Percentiles rank a stretch among this genome's conserved stretches.
Evolutionary conservation across 805 yeast species (phyloP).

Genomic region (Candida quercuum): DNA sequence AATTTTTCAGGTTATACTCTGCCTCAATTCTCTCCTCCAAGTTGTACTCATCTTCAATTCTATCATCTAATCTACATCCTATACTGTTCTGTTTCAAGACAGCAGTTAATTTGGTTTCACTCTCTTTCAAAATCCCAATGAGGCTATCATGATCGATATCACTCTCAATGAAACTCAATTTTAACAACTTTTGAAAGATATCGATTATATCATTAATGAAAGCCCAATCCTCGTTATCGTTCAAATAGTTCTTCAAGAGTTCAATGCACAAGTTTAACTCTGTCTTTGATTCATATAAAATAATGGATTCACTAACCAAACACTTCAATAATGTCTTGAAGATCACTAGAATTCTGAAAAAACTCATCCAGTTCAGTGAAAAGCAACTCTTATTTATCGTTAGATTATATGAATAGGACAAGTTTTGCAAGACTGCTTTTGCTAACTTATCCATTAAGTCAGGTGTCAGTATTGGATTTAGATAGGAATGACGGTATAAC

Average conservation of each 20-base stretch:
- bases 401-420: constrained; percentile 40
- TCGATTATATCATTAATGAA: constrained; percentile 42
- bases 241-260: constrained; percentile 35
- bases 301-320: constrained; percentile 41
- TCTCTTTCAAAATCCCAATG: constrained; percentile 36
- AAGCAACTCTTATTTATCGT: constrained; percentile 34
- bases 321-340: constrained; percentile 45
- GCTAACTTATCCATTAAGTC: constrained; percentile 38
- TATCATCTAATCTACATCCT: constrained; percentile 30
- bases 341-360: constrained; percentile 42
- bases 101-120: constrained; percentile 39
- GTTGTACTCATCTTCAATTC: constrained; percentile 18
- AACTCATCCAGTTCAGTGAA: constrained; percentile 45
- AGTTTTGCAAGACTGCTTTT: constrained; percentile 38
- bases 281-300: constrained; percentile 39
- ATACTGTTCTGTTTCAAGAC: constrained; percentile 42
- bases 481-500: constrained; percentile 44
- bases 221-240: constrained; percentile 38
- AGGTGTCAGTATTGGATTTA: constrained; percentile 39
- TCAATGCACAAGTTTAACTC: constrained; percentile 46
- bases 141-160: constrained; percentile 29
- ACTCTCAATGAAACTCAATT: constrained; percentile 40
- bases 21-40: constrained; percentile 10
- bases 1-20: constrained; percentile 3
- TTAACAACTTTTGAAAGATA: constrained; percentile 41